Percentiles rank a stretch among this genome's conserved stretches.
phyloP scores from a whole-genome alignment of 2,329 filamentous ascomycete genomes.

The Aciculosporium take region DNA sequence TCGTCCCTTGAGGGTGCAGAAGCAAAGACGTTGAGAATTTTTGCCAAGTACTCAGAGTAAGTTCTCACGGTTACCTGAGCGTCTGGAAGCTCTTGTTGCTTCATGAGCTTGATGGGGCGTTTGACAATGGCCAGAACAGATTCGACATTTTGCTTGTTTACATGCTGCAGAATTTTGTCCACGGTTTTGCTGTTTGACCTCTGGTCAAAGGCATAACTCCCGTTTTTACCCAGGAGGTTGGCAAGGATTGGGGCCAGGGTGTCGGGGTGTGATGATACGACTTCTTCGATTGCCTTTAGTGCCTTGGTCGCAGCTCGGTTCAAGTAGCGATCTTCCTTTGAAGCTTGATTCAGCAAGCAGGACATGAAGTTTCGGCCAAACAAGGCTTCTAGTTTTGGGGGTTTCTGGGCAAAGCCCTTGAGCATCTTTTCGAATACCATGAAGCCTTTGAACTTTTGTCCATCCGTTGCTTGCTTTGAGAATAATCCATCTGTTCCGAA shows the following conservation, averaged over 20 bases:
- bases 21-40: slow-evolving; percentile 28
- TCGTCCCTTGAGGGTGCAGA: slow-evolving; percentile 5
- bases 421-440: slow-evolving; percentile 71
- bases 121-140: slow-evolving; percentile 34
- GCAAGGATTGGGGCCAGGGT: slow-evolving; percentile 47
- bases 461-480: slow-evolving; percentile 64
- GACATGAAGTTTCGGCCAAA: slow-evolving; percentile 76
- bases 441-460: slow-evolving; percentile 86
- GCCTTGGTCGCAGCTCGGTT: slow-evolving; percentile 66
- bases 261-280: slow-evolving; percentile 45
- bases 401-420: slow-evolving; percentile 32
- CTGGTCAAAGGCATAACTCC: slow-evolving; percentile 70
- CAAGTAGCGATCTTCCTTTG: slow-evolving; percentile 62
- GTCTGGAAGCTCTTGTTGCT: slow-evolving; percentile 14
- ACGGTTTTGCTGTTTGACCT: slow-evolving; percentile 75
- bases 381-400: slow-evolving; percentile 37
- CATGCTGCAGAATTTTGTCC: slow-evolving; percentile 54
- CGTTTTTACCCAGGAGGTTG: slow-evolving; percentile 54
- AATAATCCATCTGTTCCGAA: slow-evolving; percentile 58
- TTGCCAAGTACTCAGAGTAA: slow-evolving; percentile 41
- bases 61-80: slow-evolving; percentile 26
- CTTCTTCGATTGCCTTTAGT: slow-evolving; percentile 53
- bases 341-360: slow-evolving; percentile 70
- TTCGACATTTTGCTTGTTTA: slow-evolving; percentile 41
- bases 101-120: slow-evolving; percentile 23